Base-by-base conservation (phyloP, 1,284 basidiomycete genomes). In the Phellopilus nigrolimitatus region DNA sequence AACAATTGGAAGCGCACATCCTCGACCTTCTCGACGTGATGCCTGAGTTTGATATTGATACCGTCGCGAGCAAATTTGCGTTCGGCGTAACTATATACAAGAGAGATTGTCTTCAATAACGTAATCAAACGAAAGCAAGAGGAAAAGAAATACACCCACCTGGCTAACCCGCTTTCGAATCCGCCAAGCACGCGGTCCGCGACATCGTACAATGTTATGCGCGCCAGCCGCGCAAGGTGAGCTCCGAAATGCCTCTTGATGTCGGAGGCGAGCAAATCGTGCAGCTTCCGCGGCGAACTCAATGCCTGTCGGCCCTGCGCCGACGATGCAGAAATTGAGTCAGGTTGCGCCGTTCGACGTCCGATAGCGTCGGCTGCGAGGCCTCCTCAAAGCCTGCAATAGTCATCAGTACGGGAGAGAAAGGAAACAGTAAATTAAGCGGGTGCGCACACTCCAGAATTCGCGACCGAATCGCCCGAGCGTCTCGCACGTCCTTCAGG, bases 281-380 rank as follows among this genome's bases (percentile, higher is more conserved):
- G 82, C 51, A 97, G 67, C 66, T n/a, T 95, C 93, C 6, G 91
- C 90, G 0, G 87, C 79, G 60, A 92, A 91, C 65, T 93, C 91
- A 49, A 91, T 83, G 2, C 90, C 90, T 5, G 84, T 86, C 1
- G 83, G 84, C 10, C 84, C 84, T 33, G 82, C 84, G 66, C 89
- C 89, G 44, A 93, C 89, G 51, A 93, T 80, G 55, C 83, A 84
- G 64, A 92, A 91, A 57, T 86, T 80, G 12, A 93, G 74, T n/a
- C 4, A 93, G 67, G 51, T 81, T 80, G 41, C 77, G 66, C 43
- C 84, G 76, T 59, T 90, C 76, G 17, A 76, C 65, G 55, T 88
- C 83, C 1, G 82, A 79, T 19, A 87, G 64, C 1, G 70, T 75
- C 0, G 89, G 88, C 59, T 86, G 81, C 51, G 80, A 82, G 1